Evolutionary conservation across 495 filamentous ascomycete genomes (phyloP).

Genomic region (Trichoderma virens): DNA sequence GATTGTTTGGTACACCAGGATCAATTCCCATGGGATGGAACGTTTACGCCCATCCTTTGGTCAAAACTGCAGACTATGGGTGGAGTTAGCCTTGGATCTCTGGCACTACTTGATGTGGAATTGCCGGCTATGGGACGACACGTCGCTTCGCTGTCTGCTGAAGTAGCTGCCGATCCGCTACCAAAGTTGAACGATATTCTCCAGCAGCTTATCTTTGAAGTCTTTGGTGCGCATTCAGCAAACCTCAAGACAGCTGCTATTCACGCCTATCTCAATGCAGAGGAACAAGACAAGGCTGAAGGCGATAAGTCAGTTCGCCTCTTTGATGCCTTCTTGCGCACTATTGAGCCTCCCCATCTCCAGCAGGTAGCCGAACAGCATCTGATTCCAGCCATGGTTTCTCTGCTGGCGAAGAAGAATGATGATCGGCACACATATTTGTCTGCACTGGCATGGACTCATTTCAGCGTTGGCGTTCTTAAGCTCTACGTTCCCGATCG

Average conservation of each 20-base stretch:
- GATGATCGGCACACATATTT: conserved; percentile 22
- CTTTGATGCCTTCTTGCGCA: background rate
- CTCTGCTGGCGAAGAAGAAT: conserved; percentile 24
- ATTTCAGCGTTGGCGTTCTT: conserved; percentile 57
- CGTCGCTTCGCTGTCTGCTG: conserved; percentile 25
- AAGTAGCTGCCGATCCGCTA: conserved; percentile 1
- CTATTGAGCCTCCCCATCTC: conserved; percentile 5
- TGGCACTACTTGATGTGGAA: conserved; percentile 59
- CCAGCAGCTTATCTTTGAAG: conserved; percentile 39
- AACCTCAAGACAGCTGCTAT: conserved; percentile 9
- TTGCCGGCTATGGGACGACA: conserved; percentile 51
- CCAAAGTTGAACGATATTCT: conserved; percentile 39
- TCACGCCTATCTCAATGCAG: background rate
- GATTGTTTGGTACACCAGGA: conserved; percentile 34
- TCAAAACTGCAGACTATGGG: conserved; percentile 46
- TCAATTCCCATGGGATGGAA: conserved; percentile 35
- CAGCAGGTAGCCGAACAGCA: conserved; percentile 18
- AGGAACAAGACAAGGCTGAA: background rate
- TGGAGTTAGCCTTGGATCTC: conserved; percentile 49
- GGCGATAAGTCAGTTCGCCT: conserved; percentile 10
- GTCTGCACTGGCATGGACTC: conserved; percentile 52
- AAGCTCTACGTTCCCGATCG: conserved; percentile 79
- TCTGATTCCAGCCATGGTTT: conserved; percentile 32
- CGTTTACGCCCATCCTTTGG: conserved; percentile 48
- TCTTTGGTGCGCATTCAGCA: conserved; percentile 35